Evolutionary conservation across 805 yeast genomes (phyloP).

Genomic region (Candida silvatica): DNA sequence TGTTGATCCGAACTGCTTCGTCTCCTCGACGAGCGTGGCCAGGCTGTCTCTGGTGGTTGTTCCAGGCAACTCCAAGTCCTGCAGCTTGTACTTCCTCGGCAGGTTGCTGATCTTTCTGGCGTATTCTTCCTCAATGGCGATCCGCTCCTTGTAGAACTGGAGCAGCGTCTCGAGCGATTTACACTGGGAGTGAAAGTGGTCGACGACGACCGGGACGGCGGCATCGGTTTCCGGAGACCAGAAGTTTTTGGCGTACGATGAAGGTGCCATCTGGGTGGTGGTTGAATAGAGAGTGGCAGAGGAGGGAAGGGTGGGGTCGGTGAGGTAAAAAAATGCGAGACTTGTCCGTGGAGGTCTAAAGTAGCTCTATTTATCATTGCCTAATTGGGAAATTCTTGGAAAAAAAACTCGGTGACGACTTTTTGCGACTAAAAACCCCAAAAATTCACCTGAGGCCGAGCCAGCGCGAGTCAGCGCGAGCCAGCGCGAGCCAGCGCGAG

Average conservation of each 20-base stretch:
- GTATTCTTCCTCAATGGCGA: constrained; percentile 68
- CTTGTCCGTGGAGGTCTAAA: too few relatives aligned
- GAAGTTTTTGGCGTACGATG: constrained; percentile 16
- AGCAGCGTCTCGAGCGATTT: constrained; percentile 46
- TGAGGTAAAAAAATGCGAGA: too few relatives aligned
- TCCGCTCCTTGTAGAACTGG: constrained; percentile 43
- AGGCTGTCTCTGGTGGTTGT: constrained; percentile 43
- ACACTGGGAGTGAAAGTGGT: constrained; percentile 50
- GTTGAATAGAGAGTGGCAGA: too few relatives aligned
- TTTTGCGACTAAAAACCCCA: too few relatives aligned
- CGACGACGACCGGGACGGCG: constrained; percentile 48
- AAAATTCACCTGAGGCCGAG: too few relatives aligned
- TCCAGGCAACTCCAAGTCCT: constrained; percentile 41
- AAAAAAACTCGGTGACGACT: too few relatives aligned
- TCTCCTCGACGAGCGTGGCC: constrained; percentile 50
- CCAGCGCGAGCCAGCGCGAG: too few relatives aligned
- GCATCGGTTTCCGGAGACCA: constrained; percentile 55
- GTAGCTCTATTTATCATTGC: too few relatives aligned
- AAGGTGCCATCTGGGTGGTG: too few relatives aligned
- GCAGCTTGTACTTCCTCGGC: constrained; percentile 27
- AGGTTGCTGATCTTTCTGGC: constrained; percentile 44
- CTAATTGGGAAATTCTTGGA: too few relatives aligned
- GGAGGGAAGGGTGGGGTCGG: too few relatives aligned
- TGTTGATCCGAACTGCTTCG: constrained; percentile 46
- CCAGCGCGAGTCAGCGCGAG: too few relatives aligned